A percentile compares a stretch with the other conserved stretches of the same genome.
These are phyloP conservation scores for Backusella circina DNA, from an alignment of 192 early-diverging fungal species.

Conservation along the genomic window DNA sequence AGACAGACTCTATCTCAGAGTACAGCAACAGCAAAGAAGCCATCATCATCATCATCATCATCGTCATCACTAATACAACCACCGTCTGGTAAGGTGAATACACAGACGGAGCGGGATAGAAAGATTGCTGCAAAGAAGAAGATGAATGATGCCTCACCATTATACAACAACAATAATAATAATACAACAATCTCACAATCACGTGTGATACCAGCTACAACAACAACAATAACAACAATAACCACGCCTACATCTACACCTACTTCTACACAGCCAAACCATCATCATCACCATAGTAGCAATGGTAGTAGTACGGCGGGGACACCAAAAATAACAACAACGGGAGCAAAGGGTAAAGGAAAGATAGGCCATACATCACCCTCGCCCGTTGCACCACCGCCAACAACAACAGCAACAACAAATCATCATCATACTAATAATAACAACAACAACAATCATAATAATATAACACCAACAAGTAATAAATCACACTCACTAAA, in stretches of 20 bases:
- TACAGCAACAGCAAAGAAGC: background rate
- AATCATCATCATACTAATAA: background rate
- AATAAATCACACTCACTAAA: background rate
- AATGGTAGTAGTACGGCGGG: background rate
- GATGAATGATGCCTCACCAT: background rate
- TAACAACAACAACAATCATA: background rate
- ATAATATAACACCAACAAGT: background rate
- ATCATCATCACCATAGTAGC: background rate
- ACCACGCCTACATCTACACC: background rate
- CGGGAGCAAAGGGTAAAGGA: background rate
- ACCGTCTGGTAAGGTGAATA: background rate
- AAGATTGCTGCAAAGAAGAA: background rate
- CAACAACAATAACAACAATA: background rate
- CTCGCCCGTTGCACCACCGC: background rate
- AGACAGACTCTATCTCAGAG: background rate
- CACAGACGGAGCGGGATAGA: background rate
- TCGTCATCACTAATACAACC: slow-evolving; percentile 15
- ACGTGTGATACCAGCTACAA: background rate
- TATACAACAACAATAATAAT: background rate
- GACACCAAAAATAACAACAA: background rate
- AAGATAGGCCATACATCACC: background rate
- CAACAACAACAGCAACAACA: background rate
- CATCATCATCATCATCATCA: too few species aligned
- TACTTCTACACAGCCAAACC: background rate
- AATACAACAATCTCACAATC: background rate